These are phyloP conservation scores for Rauvolfia tetraphylla DNA, from an alignment of 257 asterid species.

Conservation along the genomic window DNA sequence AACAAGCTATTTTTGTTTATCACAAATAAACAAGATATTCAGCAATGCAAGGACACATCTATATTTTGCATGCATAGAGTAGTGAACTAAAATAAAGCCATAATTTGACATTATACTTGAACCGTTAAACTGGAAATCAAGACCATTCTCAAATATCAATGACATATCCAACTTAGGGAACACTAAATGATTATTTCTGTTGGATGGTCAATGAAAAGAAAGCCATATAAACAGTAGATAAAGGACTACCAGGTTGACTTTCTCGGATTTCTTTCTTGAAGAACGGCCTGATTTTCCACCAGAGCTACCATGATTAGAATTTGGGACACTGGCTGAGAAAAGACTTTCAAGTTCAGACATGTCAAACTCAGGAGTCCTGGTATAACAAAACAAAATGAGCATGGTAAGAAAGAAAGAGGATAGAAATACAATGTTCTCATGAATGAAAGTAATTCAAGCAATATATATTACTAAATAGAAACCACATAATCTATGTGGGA, in stretches of 20 bases:
- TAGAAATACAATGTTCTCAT: not conserved
- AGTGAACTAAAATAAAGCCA: conserved; percentile 5
- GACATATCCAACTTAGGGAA: not conserved
- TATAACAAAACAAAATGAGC: conserved; percentile 7
- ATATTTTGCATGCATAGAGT: not conserved
- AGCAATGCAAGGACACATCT: not conserved
- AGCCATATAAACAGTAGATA: not conserved
- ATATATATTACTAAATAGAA: conserved; percentile 9
- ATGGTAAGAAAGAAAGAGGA: not conserved
- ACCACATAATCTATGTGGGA: conserved; percentile 5
- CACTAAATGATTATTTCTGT: not conserved
- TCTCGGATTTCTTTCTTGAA: conserved; percentile 54
- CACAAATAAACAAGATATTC: not conserved
- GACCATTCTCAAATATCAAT: not conserved
- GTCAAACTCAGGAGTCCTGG: conserved; percentile 80
- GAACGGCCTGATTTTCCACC: conserved; percentile 35
- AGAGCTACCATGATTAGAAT: conserved; percentile 36
- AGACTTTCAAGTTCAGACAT: conserved; percentile 83
- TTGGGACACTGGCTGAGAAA: conserved; percentile 59
- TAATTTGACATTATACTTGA: not conserved
- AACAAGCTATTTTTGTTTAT: not conserved
- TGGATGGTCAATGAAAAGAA: not conserved
- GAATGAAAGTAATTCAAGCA: conserved; percentile 7
- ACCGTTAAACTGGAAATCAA: not conserved
- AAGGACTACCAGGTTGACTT: conserved; percentile 67